phyloP scores from a whole-genome alignment of 257 asterid genomes.

The Gardenia jasminoides region DNA sequence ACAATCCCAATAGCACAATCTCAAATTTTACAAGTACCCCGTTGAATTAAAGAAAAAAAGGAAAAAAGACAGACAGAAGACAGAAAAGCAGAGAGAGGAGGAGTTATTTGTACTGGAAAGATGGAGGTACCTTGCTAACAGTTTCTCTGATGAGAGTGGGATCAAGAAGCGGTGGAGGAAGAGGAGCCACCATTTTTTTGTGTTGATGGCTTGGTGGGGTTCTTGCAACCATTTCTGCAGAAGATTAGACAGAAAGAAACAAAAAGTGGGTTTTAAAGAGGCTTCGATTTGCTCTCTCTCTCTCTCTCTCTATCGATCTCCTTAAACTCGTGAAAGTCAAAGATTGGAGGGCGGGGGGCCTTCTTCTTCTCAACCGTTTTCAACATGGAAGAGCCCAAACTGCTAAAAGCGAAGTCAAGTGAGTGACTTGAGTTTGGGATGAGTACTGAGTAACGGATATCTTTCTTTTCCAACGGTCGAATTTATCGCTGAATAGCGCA shows the following conservation, averaged over 20 bases:
- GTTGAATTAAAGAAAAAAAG: neutral
- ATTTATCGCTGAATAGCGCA: slow-evolving; percentile 19
- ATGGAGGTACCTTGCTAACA: slow-evolving; percentile 51
- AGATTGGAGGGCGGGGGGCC: slow-evolving; percentile 7
- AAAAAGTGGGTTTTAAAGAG: slow-evolving; percentile 12
- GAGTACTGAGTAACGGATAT: slow-evolving; percentile 22
- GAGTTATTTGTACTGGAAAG: neutral
- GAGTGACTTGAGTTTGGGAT: neutral
- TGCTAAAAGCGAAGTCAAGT: neutral
- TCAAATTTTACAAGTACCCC: neutral
- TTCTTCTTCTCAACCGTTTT: neutral
- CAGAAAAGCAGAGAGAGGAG: too few species aligned
- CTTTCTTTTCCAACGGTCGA: slow-evolving; percentile 27
- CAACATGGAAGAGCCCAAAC: neutral
- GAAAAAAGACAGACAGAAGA: too few species aligned
- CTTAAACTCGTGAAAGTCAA: slow-evolving; percentile 19
- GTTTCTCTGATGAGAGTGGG: slow-evolving; percentile 74
- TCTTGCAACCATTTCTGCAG: slow-evolving; percentile 76
- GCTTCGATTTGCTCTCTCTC: slow-evolving; percentile 10
- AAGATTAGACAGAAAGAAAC: neutral
- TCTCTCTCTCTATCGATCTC: slow-evolving; percentile 14
- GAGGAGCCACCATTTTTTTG: slow-evolving; percentile 37
- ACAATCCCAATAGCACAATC: neutral
- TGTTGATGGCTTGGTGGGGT: slow-evolving; percentile 59
- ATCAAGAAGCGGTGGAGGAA: slow-evolving; percentile 32